phyloP scores from a whole-genome alignment of 2,329 filamentous ascomycete genomes.

The Sporothrix euskadiensis region DNA sequence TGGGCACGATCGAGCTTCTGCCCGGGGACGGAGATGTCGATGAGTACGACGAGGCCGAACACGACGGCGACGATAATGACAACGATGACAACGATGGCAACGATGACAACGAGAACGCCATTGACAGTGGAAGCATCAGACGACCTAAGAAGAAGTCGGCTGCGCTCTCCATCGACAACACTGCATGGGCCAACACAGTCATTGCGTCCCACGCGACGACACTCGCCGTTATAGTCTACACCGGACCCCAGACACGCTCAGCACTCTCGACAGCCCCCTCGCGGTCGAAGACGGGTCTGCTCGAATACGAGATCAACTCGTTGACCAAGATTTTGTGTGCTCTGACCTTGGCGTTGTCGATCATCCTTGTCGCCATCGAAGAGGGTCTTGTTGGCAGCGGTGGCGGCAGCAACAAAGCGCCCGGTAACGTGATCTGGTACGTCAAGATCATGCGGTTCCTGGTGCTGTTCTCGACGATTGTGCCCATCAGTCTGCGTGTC shows the following conservation, averaged over 20 bases:
- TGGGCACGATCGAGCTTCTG: conserved; percentile 79
- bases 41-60: conserved; percentile 41
- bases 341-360: conserved; percentile 80
- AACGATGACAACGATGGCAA: background rate
- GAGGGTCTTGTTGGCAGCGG: conserved; percentile 64
- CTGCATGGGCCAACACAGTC: conserved; percentile 97
- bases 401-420: conserved; percentile 51
- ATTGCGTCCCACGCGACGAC: conserved; percentile 90
- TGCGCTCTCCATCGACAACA: conserved; percentile 90
- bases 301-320: conserved; percentile 96
- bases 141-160: conserved; percentile 42
- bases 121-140: background rate
- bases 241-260: conserved; percentile 88
- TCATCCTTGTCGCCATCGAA: conserved; percentile 84
- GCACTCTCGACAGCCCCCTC: conserved; percentile 90
- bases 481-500: conserved; percentile 92
- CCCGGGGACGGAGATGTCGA: conserved; percentile 46
- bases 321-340: conserved; percentile 93
- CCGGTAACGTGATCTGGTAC: conserved; percentile 77
- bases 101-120: conserved; percentile 36
- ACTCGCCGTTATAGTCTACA: conserved; percentile 89
- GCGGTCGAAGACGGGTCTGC: conserved; percentile 86
- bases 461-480: conserved; percentile 98
- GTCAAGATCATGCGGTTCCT: conserved; percentile 97
- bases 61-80: background rate